Evolutionary conservation across 371 early-diverging fungal genomes (phyloP).

Genomic region (Quaeritorhiza haematococci): DNA sequence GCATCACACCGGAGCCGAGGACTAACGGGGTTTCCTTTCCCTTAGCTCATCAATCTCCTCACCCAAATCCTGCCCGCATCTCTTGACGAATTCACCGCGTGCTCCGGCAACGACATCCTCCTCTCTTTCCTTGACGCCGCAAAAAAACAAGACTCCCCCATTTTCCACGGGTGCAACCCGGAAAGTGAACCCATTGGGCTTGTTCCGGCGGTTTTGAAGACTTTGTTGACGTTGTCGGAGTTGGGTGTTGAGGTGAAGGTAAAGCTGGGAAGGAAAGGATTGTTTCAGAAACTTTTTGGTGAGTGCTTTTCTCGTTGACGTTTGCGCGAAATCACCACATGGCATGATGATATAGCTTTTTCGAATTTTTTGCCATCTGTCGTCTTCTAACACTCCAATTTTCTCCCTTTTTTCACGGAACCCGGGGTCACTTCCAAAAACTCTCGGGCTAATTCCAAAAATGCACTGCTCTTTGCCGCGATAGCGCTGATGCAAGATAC

Average conservation of each 20-base stretch:
- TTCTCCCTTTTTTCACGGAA: constrained; percentile 6
- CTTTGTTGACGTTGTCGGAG: constrained; percentile 22
- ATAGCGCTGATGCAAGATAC: background rate
- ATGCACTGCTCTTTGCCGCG: background rate
- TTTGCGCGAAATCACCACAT: background rate
- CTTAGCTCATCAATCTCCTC: constrained; percentile 16
- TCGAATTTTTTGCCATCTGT: background rate
- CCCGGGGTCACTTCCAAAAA: constrained; percentile 2
- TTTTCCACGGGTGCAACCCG: background rate
- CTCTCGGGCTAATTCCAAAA: constrained; percentile 8
- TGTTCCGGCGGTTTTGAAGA: constrained; percentile 8
- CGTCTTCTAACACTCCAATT: background rate
- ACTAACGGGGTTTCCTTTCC: background rate
- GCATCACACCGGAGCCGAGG: too few species aligned
- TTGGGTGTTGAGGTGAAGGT: constrained; percentile 19
- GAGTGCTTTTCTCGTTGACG: background rate
- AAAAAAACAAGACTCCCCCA: constrained; percentile 2
- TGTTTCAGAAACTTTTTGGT: constrained; percentile 23
- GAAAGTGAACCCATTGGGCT: constrained; percentile 14
- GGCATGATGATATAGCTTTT: constrained; percentile 5
- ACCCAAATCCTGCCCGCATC: constrained; percentile 16
- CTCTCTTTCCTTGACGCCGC: constrained; percentile 11
- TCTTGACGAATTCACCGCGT: constrained; percentile 9
- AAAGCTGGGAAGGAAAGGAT: constrained; percentile 19
- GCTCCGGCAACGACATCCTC: constrained; percentile 13